These are phyloP conservation scores for Uronychia binucleata DNA, from an alignment of 73 alveolate species.

Conservation along the genomic window DNA sequence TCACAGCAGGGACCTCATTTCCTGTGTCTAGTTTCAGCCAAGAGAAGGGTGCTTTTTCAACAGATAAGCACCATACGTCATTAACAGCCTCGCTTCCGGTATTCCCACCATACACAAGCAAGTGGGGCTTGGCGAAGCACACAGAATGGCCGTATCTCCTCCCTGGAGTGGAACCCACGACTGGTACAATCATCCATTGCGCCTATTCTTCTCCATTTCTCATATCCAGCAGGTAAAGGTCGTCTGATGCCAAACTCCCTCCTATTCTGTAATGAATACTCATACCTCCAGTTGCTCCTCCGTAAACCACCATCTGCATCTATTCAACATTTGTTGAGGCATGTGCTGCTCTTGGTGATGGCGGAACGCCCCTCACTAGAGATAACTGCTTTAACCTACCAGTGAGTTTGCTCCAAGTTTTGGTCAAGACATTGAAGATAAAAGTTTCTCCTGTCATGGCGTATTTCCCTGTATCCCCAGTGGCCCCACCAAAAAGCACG, in stretches of 20 bases:
- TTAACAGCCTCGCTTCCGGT: slow-evolving; percentile 93
- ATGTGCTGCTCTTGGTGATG: slow-evolving; percentile 98
- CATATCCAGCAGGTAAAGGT: slow-evolving; percentile 90
- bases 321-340: slow-evolving; percentile 90
- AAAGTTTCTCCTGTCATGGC: slow-evolving; percentile 95
- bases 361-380: slow-evolving; percentile 81
- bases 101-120: slow-evolving; percentile 95
- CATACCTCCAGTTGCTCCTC: slow-evolving; percentile 98
- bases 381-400: slow-evolving; percentile 51
- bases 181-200: slow-evolving; percentile 94
- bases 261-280: slow-evolving; percentile 38
- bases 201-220: slow-evolving; percentile 90
- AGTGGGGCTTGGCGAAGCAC: slow-evolving; percentile 89
- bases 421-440: slow-evolving; percentile 78
- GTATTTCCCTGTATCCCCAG: slow-evolving; percentile 95
- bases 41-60: slow-evolving; percentile 90
- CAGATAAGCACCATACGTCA: slow-evolving; percentile 95
- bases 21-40: slow-evolving; percentile 92
- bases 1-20: slow-evolving; percentile 81
- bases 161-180: slow-evolving; percentile 96
- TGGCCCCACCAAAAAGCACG: slow-evolving; percentile 96
- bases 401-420: slow-evolving; percentile 83
- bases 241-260: slow-evolving; percentile 97
- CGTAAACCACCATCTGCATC: slow-evolving; percentile 93
- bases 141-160: slow-evolving; percentile 95